Percentiles rank a stretch among this genome's conserved stretches.
Evolutionary conservation across 306 rosid species (phyloP).

Genomic region (Hylodesmum podocarpum): DNA sequence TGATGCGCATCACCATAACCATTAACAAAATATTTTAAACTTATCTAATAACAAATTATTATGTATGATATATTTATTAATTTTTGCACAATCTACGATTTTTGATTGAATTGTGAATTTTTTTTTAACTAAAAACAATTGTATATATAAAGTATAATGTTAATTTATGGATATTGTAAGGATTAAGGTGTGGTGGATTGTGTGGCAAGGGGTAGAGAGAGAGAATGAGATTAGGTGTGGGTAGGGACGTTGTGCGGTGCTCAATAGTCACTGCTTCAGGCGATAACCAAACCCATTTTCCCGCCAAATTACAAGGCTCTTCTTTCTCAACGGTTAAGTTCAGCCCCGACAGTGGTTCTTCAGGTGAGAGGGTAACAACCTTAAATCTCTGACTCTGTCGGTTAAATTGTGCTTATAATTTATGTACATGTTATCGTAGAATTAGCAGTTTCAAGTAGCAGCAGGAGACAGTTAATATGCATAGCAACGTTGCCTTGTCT

Average conservation of each 20-base stretch:
- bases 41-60: too few species aligned
- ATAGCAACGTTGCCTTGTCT: slow-evolving; percentile 64
- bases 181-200: background rate
- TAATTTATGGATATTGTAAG: background rate
- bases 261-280: slow-evolving; percentile 27
- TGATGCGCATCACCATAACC: too few species aligned
- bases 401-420: background rate
- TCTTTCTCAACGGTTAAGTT: slow-evolving; percentile 38
- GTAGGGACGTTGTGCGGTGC: slow-evolving; percentile 34
- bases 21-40: too few species aligned
- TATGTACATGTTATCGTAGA: background rate
- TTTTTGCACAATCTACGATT: too few species aligned
- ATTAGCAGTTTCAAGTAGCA: slow-evolving; percentile 33
- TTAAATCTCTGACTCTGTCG: background rate
- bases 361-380: slow-evolving; percentile 11
- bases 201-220: slow-evolving; percentile 19
- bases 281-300: slow-evolving; percentile 28
- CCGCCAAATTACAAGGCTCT: slow-evolving; percentile 47
- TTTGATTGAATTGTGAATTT: too few species aligned
- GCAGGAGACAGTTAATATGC: slow-evolving; percentile 55
- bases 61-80: too few species aligned
- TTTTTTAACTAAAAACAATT: background rate
- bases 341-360: slow-evolving; percentile 27
- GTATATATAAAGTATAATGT: background rate
- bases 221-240: slow-evolving; percentile 47